These are phyloP conservation scores for Salix brachista DNA, from an alignment of 345 rosid species.

Conservation along the genomic window DNA sequence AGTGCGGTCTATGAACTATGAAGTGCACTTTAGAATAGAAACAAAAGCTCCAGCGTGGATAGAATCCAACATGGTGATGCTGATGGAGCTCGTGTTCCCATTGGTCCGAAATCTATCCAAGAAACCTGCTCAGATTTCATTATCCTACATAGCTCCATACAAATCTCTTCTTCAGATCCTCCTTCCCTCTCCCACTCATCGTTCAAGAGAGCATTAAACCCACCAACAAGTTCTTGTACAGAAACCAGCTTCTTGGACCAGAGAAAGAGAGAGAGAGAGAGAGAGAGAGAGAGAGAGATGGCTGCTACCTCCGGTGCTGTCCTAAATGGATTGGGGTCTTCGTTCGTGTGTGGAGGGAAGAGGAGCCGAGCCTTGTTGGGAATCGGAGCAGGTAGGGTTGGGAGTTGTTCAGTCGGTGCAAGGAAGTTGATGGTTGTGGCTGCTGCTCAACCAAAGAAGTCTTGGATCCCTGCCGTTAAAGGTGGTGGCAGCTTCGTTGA, in stretches of 20 bases:
- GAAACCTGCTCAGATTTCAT: constrained; percentile 50
- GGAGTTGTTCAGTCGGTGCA: constrained; percentile 10
- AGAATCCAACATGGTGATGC: no score
- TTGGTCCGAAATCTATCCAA: constrained; percentile 87
- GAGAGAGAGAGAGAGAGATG: constrained; percentile 23
- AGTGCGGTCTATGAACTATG: no score
- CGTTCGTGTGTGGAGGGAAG: constrained; percentile 61
- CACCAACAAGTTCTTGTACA: no score
- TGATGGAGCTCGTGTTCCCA: constrained; percentile 31
- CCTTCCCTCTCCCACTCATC: neutral
- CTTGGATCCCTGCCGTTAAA: constrained; percentile 90
- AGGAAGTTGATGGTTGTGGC: constrained; percentile 54
- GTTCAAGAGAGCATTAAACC: constrained; percentile 4
- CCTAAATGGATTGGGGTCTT: constrained; percentile 71
- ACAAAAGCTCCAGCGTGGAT: neutral
- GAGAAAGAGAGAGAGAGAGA: neutral
- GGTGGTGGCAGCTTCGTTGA: constrained; percentile 81
- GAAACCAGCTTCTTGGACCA: no score
- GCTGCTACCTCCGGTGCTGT: constrained; percentile 74
- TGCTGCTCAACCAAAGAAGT: constrained; percentile 60
- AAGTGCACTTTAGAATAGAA: neutral
- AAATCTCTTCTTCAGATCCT: constrained; percentile 33
- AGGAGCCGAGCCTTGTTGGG: constrained; percentile 36
- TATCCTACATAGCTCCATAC: constrained; percentile 45
- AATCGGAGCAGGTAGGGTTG: constrained; percentile 1